Evolutionary conservation across 441 rosid genomes (phyloP), one percentile per base, ranked within the genome.

Genomic region (Viola pubescens): DNA sequence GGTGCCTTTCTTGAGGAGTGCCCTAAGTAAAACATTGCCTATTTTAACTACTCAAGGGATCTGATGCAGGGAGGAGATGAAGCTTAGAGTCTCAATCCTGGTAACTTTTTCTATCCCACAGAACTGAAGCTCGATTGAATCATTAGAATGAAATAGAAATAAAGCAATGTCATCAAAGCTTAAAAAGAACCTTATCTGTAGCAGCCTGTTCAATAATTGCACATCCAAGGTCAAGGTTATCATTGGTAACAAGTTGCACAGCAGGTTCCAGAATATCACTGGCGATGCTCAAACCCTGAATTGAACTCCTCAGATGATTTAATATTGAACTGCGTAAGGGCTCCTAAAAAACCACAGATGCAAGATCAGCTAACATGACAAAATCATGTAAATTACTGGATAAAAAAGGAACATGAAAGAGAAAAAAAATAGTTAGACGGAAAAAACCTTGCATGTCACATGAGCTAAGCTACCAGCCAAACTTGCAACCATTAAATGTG

Each of bases 401-500:
- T 51, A 26, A 11, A 12, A 49, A 45, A 7, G 14, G 42, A 71
- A 63, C 37, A 9, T 52, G 3, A 65, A 9, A 50, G 11, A 46
- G 3, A 51, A 45, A 41, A 37, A 37, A 26, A 60, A 45, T 3
- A 34, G 39, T 39, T 42, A 19, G 44, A 64, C 58, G 54, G 72
- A 37, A 60, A 13, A 37, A 73, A 91, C 97, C 99, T 94, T 94
- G 99, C 99, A 94, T 19, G 98, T 91, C 49, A 87, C 99, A 77
- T 94, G 99, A 64, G 99, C 99, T 46, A 94, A 74, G 80, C 99
- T 94, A 76, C 97, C 98, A 45, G 98, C 92, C 78, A 94, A 74
- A 77, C 97, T 91, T 26, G 98, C 98, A 72, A 89, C 99, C 99
- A 94, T 94, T 81, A 91, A 82, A 71, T 89, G 97, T 37, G 99